Percentiles rank a stretch among this genome's conserved stretches.
Evolutionary conservation across 768 basidiomycete species (phyloP).

Genomic region (Podaxis carcinomalis): DNA sequence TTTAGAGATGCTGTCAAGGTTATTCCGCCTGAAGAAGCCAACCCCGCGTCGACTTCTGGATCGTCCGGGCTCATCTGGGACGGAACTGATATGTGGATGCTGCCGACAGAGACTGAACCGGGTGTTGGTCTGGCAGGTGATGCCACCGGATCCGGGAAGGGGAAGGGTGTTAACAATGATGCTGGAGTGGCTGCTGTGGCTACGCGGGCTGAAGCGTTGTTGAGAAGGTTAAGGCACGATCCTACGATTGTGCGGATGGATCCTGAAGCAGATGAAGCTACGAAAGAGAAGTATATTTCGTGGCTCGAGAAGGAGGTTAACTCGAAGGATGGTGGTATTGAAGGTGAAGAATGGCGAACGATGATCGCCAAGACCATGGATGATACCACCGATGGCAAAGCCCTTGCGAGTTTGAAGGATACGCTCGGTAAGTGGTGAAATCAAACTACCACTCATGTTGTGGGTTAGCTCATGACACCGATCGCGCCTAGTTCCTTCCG

Average conservation of each 20-base stretch:
- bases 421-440: constrained; percentile 47
- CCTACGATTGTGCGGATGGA: constrained; percentile 73
- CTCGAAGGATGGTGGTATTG: constrained; percentile 50
- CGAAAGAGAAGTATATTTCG: constrained; percentile 46
- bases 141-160: constrained; percentile 9
- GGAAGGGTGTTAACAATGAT: constrained; percentile 26
- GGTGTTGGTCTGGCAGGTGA: constrained; percentile 12
- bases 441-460: not conserved
- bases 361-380: constrained; percentile 44
- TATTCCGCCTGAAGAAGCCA: constrained; percentile 68
- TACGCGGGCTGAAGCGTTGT: constrained; percentile 72
- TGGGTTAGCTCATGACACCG: not conserved
- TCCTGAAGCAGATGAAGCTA: constrained; percentile 59
- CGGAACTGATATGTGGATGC: constrained; percentile 82
- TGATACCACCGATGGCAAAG: constrained; percentile 47
- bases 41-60: constrained; percentile 14
- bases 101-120: constrained; percentile 40
- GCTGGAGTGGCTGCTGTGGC: constrained; percentile 49
- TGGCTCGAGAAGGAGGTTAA: constrained; percentile 57
- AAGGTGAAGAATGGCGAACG: constrained; percentile 52
- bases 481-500: constrained; percentile 55
- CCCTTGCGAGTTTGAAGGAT: constrained; percentile 49
- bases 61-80: constrained; percentile 65
- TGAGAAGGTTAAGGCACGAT: constrained; percentile 70
- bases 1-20: constrained; percentile 90